phyloP scores from a whole-genome alignment of 192 early-diverging fungal genomes.

The Backusella australiensis region DNA sequence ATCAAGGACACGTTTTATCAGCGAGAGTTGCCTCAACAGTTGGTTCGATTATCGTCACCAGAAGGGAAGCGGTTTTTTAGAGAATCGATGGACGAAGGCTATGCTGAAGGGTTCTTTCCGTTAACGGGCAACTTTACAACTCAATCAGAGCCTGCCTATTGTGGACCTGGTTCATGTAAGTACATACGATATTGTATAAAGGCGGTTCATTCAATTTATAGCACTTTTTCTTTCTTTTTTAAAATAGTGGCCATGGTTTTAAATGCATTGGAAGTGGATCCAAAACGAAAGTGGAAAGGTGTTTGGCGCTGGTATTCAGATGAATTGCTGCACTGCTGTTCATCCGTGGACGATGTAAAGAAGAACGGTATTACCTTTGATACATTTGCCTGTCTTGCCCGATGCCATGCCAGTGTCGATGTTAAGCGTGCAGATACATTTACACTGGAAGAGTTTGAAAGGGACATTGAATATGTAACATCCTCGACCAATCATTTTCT shows the following conservation, averaged over 20 bases:
- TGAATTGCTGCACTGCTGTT: slow-evolving; percentile 70
- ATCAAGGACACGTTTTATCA: slow-evolving; percentile 32
- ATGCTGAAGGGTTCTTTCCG: slow-evolving; percentile 85
- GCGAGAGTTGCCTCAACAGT: slow-evolving; percentile 59
- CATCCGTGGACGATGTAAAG: slow-evolving; percentile 67
- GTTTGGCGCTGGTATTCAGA: slow-evolving; percentile 88
- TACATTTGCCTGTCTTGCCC: slow-evolving; percentile 85
- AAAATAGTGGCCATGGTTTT: slow-evolving; percentile 80
- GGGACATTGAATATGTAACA: slow-evolving; percentile 69
- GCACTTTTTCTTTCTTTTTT: not conserved
- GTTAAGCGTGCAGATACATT: slow-evolving; percentile 67
- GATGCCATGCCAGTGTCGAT: slow-evolving; percentile 78
- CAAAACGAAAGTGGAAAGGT: slow-evolving; percentile 86
- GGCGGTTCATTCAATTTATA: too few species aligned
- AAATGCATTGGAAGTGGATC: slow-evolving; percentile 91
- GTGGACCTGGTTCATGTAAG: slow-evolving; percentile 78
- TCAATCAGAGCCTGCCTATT: slow-evolving; percentile 87
- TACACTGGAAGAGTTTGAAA: slow-evolving; percentile 74
- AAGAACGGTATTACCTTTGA: slow-evolving; percentile 86
- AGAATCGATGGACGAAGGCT: slow-evolving; percentile 68
- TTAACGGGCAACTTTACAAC: slow-evolving; percentile 92
- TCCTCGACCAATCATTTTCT: slow-evolving; percentile 76
- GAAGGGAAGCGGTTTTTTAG: slow-evolving; percentile 79
- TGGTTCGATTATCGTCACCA: slow-evolving; percentile 76
- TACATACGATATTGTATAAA: not conserved